Evolutionary conservation across 1,284 basidiomycete genomes (phyloP).

Genomic region (Trichosporon coremiiforme): DNA sequence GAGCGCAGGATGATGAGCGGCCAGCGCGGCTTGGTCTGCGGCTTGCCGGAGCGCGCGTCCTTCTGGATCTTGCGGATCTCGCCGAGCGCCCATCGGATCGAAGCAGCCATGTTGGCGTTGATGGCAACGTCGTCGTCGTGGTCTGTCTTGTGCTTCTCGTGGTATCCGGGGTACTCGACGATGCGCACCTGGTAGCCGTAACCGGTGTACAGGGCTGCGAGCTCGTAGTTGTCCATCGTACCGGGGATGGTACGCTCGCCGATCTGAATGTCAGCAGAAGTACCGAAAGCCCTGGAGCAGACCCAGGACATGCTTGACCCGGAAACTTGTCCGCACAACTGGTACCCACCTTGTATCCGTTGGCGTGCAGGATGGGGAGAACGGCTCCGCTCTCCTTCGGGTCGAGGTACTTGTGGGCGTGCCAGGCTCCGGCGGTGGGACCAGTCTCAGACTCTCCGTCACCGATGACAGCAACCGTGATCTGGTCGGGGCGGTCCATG

Average conservation of each 20-base stretch:
- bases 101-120: conserved; percentile 66
- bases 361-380: conserved; percentile 80
- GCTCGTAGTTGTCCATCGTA: conserved; percentile 83
- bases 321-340: too few relatives aligned
- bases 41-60: conserved; percentile 81
- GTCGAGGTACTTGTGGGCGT: conserved; percentile 81
- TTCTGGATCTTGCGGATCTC: conserved; percentile 76
- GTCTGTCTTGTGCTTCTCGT: conserved; percentile 64
- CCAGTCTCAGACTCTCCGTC: conserved; percentile 88
- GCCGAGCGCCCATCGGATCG: conserved; percentile 76
- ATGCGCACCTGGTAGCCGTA: conserved; percentile 86
- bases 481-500: conserved; percentile 84
- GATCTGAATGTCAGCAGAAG: conserved; percentile 71
- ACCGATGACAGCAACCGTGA: conserved; percentile 72
- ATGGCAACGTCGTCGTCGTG: conserved; percentile 49
- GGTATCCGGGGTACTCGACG: conserved; percentile 65
- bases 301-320: too few relatives aligned
- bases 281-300: too few relatives aligned
- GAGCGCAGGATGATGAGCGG: conserved; percentile 80
- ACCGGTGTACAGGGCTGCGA: conserved; percentile 58
- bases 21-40: conserved; percentile 76
- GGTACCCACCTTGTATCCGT: conserved; percentile 56
- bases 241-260: conserved; percentile 84
- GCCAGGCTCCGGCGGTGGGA: conserved; percentile 78
- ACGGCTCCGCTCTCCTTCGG: conserved; percentile 88